phyloP scores from a whole-genome alignment of 768 basidiomycete species.

The Solioccasus polychromus region DNA sequence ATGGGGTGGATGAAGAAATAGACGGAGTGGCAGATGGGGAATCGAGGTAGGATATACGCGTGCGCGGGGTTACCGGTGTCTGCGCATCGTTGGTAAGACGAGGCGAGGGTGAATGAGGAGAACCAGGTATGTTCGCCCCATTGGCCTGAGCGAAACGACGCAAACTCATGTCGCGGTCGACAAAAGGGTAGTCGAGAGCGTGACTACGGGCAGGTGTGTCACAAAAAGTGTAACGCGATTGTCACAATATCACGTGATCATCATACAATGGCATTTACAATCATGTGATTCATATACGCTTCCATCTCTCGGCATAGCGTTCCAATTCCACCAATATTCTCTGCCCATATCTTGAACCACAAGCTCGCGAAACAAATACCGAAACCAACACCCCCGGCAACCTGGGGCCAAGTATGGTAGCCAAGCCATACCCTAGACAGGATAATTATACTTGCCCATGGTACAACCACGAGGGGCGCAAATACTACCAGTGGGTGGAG shows the following conservation, averaged over 20 bases:
- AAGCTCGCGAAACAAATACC: constrained; percentile 51
- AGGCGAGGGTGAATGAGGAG: constrained; percentile 41
- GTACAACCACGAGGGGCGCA: constrained; percentile 49
- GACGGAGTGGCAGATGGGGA: constrained; percentile 69
- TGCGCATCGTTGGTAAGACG: constrained; percentile 30
- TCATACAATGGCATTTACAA: neutral
- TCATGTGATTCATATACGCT: neutral
- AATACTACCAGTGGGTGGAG: constrained; percentile 36
- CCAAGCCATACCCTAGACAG: constrained; percentile 73
- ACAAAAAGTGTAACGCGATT: constrained; percentile 20
- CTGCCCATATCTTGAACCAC: constrained; percentile 61
- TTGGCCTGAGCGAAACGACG: constrained; percentile 56
- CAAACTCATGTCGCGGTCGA: constrained; percentile 42
- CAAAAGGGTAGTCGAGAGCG: constrained; percentile 2
- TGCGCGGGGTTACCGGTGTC: constrained; percentile 44
- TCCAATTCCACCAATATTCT: constrained; percentile 18
- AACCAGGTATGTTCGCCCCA: constrained; percentile 36
- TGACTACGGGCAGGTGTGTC: constrained; percentile 22
- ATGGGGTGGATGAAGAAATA: constrained; percentile 70
- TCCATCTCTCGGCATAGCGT: constrained; percentile 21
- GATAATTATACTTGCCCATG: constrained; percentile 54
- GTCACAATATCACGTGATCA: constrained; percentile 18
- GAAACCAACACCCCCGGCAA: constrained; percentile 54
- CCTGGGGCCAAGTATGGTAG: constrained; percentile 72
- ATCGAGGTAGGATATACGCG: constrained; percentile 52